Conservation (phyloP, 2,329 filamentous ascomycete species). For the Paracamarosporium sp. region DNA sequence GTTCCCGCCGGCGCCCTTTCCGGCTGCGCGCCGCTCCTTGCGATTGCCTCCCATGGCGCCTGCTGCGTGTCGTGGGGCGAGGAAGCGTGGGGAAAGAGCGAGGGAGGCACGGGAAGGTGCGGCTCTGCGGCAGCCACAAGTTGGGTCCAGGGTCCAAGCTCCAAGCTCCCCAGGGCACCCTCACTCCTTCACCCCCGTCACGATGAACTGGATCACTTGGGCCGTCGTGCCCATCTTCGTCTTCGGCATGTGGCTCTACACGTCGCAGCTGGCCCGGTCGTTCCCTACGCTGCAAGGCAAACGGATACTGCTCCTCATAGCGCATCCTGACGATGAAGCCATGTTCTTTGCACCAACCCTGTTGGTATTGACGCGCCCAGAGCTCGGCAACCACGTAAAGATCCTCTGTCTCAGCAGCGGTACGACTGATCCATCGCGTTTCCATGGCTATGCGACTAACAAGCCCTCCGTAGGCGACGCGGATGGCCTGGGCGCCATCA, state of each 20-base stretch:
- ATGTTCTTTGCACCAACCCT: slow-evolving; percentile 98
- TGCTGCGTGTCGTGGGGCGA: slow-evolving; percentile 2
- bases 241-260: slow-evolving; percentile 56
- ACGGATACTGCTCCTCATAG: slow-evolving; percentile 89
- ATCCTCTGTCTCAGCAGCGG: slow-evolving; percentile 92
- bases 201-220: slow-evolving; percentile 51
- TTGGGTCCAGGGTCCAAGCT: slow-evolving; percentile 6
- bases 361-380: slow-evolving; percentile 79
- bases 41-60: slow-evolving; percentile 48
- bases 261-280: slow-evolving; percentile 51
- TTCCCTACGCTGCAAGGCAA: slow-evolving; percentile 78
- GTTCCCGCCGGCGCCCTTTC: slow-evolving; percentile 40
- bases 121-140: slow-evolving; percentile 25
- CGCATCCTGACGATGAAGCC: slow-evolving; percentile 97
- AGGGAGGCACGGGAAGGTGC: slow-evolving; percentile 28
- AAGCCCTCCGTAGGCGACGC: slow-evolving; percentile 69
- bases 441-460: neutral
- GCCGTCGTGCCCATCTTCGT: slow-evolving; percentile 51
- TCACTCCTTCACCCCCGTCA: neutral
- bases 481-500: slow-evolving; percentile 82
- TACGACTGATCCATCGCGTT: slow-evolving; percentile 40
- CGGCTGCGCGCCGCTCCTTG: slow-evolving; percentile 52
- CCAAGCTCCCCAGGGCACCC: neutral
- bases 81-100: slow-evolving; percentile 11
- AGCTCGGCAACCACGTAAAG: slow-evolving; percentile 87